Conservation (phyloP, 2,329 filamentous ascomycete species). For the Microdochium paspali region DNA sequence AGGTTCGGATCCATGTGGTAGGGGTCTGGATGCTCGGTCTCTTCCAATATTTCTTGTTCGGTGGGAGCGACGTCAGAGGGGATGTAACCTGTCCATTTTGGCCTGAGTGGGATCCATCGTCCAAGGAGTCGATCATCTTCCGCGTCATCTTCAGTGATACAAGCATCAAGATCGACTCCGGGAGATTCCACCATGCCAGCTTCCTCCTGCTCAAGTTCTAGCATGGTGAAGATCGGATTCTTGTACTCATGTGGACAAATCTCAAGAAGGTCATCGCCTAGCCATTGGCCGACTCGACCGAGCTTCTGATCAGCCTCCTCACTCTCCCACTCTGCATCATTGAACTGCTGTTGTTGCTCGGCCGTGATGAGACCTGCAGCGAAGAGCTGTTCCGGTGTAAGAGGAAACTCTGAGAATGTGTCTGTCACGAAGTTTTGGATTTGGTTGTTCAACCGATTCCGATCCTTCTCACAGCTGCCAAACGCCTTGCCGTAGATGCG, state of each 20-base stretch:
- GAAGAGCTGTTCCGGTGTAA: slow-evolving; percentile 45
- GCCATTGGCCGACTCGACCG: slow-evolving; percentile 41
- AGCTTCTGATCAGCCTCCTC: slow-evolving; percentile 9
- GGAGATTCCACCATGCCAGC: slow-evolving; percentile 47
- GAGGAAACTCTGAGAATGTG: slow-evolving; percentile 28
- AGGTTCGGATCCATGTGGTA: slow-evolving; percentile 45
- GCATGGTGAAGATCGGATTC: slow-evolving; percentile 15
- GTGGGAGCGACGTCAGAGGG: slow-evolving; percentile 9
- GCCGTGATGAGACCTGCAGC: slow-evolving; percentile 48
- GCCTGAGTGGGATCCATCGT: slow-evolving; percentile 27
- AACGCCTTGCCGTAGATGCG: slow-evolving; percentile 11
- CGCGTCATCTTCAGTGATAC: slow-evolving; percentile 22
- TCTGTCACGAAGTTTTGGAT: slow-evolving; percentile 31
- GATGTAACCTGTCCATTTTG: slow-evolving; percentile 27
- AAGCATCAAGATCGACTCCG: slow-evolving; percentile 28
- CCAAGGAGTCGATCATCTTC: slow-evolving; percentile 32
- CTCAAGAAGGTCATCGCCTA: slow-evolving; percentile 39
- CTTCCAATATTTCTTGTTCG: slow-evolving; percentile 22
- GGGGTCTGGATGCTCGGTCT: slow-evolving; percentile 38
- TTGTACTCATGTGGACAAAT: slow-evolving; percentile 7
- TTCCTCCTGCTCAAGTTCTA: slow-evolving; percentile 38
- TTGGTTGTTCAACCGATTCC: slow-evolving; percentile 16
- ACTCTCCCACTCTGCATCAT: slow-evolving; percentile 26
- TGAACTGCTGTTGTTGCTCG: slow-evolving; percentile 50
- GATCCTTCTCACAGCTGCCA: slow-evolving; percentile 14